Evolutionary conservation across 805 yeast genomes (phyloP).

Genomic region (Millerago galiae): DNA sequence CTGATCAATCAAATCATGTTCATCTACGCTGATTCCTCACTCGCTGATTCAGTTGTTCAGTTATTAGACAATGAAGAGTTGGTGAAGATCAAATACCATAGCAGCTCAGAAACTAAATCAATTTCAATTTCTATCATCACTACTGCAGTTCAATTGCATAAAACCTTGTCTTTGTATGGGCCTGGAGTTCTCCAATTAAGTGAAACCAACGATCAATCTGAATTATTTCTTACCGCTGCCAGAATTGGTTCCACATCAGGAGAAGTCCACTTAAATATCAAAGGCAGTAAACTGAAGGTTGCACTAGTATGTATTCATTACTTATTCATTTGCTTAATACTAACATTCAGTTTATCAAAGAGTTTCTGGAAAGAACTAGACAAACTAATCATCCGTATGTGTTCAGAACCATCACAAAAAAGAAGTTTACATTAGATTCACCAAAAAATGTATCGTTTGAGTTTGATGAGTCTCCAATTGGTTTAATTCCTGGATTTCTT

Average conservation of each 20-base stretch:
- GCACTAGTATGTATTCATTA: not conserved
- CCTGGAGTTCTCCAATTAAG: slow-evolving; percentile 1
- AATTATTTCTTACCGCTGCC: not conserved
- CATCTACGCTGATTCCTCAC: not conserved
- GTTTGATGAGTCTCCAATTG: not conserved
- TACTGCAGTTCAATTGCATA: not conserved
- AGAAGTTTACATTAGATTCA: too few species aligned
- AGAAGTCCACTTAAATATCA: not conserved
- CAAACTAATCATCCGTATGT: not conserved
- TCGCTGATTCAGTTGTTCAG: not conserved
- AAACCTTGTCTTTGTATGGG: not conserved
- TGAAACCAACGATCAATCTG: not conserved
- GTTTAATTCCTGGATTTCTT: slow-evolving; percentile 1
- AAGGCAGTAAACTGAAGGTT: not conserved
- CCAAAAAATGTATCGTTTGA: not conserved
- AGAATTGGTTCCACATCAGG: slow-evolving; percentile 4
- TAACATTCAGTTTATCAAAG: not conserved
- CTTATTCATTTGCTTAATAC: not conserved
- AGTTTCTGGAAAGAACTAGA: not conserved
- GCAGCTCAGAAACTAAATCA: not conserved
- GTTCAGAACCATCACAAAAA: too few species aligned
- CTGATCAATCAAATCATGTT: too few species aligned
- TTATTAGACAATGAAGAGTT: not conserved
- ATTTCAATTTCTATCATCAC: not conserved
- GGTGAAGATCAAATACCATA: not conserved